Evolutionary conservation across 2,329 filamentous ascomycete species (phyloP).

Genomic region (Ophiostoma tasmaniense): DNA sequence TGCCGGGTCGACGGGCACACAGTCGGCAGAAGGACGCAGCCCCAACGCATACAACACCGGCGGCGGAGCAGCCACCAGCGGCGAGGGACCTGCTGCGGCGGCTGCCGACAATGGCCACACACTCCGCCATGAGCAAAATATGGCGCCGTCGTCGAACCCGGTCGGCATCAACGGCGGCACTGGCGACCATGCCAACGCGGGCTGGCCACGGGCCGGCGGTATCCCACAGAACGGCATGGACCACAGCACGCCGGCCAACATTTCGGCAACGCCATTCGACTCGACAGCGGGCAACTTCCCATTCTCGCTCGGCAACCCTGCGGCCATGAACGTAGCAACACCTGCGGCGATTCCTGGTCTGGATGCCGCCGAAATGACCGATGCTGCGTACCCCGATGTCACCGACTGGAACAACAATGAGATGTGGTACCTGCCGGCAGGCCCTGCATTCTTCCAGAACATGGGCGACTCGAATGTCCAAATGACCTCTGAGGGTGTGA

Average conservation of each 20-base stretch:
- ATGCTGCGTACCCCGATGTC: conserved; percentile 37
- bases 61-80: not conserved
- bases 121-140: not conserved
- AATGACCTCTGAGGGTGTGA: conserved; percentile 60
- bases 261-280: conserved; percentile 57
- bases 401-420: conserved; percentile 49
- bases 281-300: conserved; percentile 46
- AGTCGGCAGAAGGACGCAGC: not conserved
- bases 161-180: not conserved
- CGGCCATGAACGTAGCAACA: conserved; percentile 42
- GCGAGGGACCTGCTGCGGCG: not conserved
- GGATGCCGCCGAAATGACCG: conserved; percentile 28
- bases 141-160: not conserved
- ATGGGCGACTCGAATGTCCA: conserved; percentile 53
- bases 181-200: not conserved
- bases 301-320: conserved; percentile 39
- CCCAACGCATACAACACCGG: not conserved
- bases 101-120: not conserved
- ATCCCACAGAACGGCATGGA: conserved; percentile 21
- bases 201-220: not conserved
- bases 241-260: conserved; percentile 41
- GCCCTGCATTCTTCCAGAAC: conserved; percentile 57
- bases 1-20: conserved; percentile 3
- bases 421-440: conserved; percentile 60
- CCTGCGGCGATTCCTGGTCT: conserved; percentile 31